These are phyloP conservation scores for Meripilus lineatus DNA, from an alignment of 1,284 basidiomycete species.

Conservation along the genomic window DNA sequence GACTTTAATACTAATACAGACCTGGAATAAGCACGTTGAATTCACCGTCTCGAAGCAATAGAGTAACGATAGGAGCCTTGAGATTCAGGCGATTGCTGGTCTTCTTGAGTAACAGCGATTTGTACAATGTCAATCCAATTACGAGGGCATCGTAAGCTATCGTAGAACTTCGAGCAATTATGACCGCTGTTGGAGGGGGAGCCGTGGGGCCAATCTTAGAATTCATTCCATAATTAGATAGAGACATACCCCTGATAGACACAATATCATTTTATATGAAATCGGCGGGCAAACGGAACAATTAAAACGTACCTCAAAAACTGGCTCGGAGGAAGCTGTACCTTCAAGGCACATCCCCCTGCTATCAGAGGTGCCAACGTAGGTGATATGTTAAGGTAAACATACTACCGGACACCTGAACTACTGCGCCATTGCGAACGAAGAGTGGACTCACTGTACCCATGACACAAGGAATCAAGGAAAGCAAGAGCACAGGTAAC, in stretches of 20 bases:
- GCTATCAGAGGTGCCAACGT: constrained; percentile 15
- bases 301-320: too few species aligned
- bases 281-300: too few species aligned
- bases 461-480: constrained; percentile 13
- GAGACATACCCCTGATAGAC: too few species aligned
- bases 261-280: too few species aligned
- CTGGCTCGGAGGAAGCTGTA: not conserved
- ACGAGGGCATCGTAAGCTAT: constrained; percentile 14
- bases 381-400: constrained; percentile 8
- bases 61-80: constrained; percentile 6
- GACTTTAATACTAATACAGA: too few species aligned
- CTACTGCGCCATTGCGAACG: too few species aligned
- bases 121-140: constrained; percentile 15
- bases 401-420: too few species aligned
- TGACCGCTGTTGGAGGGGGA: constrained; percentile 10
- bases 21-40: too few species aligned
- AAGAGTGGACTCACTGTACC: too few species aligned
- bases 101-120: constrained; percentile 10
- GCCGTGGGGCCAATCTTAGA: not conserved
- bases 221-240: not conserved
- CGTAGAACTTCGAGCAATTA: constrained; percentile 13
- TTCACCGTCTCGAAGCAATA: constrained; percentile 18
- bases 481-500: constrained; percentile 12
- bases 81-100: constrained; percentile 1
- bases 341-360: constrained; percentile 14